phyloP scores from a whole-genome alignment of 345 rosid genomes.

The Adansonia digitata region DNA sequence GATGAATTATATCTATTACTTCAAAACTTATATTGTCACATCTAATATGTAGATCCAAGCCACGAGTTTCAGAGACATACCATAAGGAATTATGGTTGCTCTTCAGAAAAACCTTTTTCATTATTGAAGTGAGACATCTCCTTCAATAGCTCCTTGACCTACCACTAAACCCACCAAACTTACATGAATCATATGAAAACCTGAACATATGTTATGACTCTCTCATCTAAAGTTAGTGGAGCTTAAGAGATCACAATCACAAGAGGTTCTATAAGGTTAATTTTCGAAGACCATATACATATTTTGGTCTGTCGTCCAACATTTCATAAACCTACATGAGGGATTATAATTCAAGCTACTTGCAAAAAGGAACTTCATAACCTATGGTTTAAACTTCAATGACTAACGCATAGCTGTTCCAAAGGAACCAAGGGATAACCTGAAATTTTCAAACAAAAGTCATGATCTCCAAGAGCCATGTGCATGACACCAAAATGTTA shows the following conservation, averaged over 20 bases:
- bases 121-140: slow-evolving; percentile 51
- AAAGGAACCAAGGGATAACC: slow-evolving; percentile 2
- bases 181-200: slow-evolving; percentile 34
- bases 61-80: slow-evolving; percentile 45
- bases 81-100: slow-evolving; percentile 43
- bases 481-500: not conserved
- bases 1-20: slow-evolving; percentile 29
- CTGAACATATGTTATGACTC: slow-evolving; percentile 8
- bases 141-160: slow-evolving; percentile 77
- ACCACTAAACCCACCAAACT: slow-evolving; percentile 63
- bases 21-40: slow-evolving; percentile 19
- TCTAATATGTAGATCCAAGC: slow-evolving; percentile 14
- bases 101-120: slow-evolving; percentile 38
- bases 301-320: not conserved
- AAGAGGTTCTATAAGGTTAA: not conserved
- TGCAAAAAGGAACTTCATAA: slow-evolving; percentile 2
- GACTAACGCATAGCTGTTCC: not conserved
- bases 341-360: slow-evolving; percentile 7
- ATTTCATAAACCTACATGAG: not conserved
- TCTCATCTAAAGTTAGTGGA: slow-evolving; percentile 16
- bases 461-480: not conserved
- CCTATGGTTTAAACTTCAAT: slow-evolving; percentile 2
- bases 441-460: not conserved
- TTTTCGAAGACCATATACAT: not conserved
- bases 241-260: slow-evolving; percentile 13